A percentile compares a stretch with the other conserved stretches of the same genome.
phyloP scores from a whole-genome alignment of 257 asterid species.

The Anisodus tanguticus region DNA sequence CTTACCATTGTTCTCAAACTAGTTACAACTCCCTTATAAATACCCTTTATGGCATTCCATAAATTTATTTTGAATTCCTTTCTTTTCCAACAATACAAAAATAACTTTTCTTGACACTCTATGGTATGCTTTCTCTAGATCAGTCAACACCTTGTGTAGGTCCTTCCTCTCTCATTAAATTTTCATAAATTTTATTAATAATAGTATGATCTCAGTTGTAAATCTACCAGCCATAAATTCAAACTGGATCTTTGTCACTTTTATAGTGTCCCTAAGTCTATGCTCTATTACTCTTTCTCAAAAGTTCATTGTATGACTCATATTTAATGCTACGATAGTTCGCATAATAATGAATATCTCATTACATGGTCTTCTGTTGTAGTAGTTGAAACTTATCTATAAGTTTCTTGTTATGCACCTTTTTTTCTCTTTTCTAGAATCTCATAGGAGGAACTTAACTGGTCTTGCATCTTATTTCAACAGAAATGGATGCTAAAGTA shows the following conservation, averaged over 20 bases:
- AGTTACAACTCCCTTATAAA: neutral
- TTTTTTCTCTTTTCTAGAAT: conserved; percentile 1
- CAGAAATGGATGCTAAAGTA: conserved; percentile 28
- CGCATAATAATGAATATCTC: neutral
- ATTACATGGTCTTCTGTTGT: neutral
- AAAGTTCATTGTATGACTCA: neutral
- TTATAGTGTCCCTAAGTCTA: neutral
- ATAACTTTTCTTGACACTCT: neutral
- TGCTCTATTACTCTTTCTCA: conserved; percentile 9
- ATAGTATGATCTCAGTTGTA: neutral
- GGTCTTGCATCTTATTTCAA: conserved; percentile 21
- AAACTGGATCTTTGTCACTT: neutral
- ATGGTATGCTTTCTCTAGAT: neutral
- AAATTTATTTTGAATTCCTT: neutral
- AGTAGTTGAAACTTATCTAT: neutral
- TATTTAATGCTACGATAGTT: neutral
- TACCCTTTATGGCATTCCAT: neutral
- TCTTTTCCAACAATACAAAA: neutral
- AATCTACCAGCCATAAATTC: neutral
- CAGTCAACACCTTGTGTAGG: neutral
- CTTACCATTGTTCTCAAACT: neutral
- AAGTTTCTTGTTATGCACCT: conserved; percentile 16
- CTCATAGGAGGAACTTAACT: conserved; percentile 7
- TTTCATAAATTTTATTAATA: neutral
- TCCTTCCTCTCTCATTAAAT: neutral